Evolutionary conservation across 257 asterid species (phyloP).

Genomic region (Avicennia marina): DNA sequence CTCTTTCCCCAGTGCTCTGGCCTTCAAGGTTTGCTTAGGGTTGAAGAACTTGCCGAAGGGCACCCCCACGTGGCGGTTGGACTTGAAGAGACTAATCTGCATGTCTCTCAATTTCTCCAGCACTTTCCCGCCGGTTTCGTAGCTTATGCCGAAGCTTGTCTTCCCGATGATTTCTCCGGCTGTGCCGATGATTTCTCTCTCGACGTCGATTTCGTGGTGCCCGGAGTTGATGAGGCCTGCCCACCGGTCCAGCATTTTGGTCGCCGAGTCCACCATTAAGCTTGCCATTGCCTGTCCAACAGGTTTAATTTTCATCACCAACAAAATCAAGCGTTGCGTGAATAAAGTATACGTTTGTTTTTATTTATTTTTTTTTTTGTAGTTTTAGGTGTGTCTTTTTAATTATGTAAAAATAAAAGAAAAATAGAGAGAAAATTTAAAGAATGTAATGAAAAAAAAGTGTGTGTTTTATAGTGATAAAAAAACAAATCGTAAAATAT

Average conservation of each 20-base stretch:
- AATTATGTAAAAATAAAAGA: too few relatives aligned
- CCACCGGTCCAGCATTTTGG: constrained; percentile 68
- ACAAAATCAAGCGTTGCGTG: too few relatives aligned
- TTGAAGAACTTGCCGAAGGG: constrained; percentile 61
- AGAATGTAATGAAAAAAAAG: too few relatives aligned
- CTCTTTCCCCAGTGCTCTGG: constrained; percentile 59
- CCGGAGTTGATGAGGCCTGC: constrained; percentile 36
- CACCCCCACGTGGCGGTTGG: constrained; percentile 75
- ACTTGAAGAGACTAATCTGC: constrained; percentile 72
- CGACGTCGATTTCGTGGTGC: constrained; percentile 56
- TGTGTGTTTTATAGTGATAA: too few relatives aligned
- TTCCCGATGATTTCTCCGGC: constrained; percentile 87
- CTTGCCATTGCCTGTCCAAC: constrained; percentile 63
- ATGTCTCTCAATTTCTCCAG: constrained; percentile 56
- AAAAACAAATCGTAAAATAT: too few relatives aligned
- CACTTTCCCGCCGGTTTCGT: constrained; percentile 46
- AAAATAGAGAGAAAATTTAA: too few relatives aligned
- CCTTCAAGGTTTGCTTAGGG: constrained; percentile 41
- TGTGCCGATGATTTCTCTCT: constrained; percentile 53
- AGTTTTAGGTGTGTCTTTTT: too few relatives aligned
- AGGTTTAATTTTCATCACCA: too few relatives aligned
- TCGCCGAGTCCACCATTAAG: constrained; percentile 68
- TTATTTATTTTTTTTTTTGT: neutral
- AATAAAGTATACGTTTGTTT: too few relatives aligned
- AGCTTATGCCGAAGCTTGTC: constrained; percentile 67